phyloP scores from a whole-genome alignment of 2,329 filamentous ascomycete species.

The Teratosphaeriaceae sp. region DNA sequence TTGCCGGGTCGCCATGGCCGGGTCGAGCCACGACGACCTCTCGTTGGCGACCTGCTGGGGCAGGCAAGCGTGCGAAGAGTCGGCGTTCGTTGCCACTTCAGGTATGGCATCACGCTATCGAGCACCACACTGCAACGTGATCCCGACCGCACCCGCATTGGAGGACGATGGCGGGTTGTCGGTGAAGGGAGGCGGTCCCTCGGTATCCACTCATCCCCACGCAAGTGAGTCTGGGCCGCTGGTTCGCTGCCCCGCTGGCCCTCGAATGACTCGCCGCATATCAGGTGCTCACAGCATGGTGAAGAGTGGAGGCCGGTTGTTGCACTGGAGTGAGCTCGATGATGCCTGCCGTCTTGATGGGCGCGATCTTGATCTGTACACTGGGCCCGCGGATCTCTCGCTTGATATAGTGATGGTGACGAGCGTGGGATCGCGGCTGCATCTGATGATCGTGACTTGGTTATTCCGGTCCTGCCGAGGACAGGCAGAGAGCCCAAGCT shows the following conservation, averaged over 20 bases:
- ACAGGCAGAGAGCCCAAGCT: constrained; percentile 68
- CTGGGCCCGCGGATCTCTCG: constrained; percentile 38
- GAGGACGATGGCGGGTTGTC: neutral
- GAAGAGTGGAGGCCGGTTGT: too few relatives aligned
- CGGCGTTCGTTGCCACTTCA: neutral
- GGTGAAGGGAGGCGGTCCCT: constrained; percentile 1
- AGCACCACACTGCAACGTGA: neutral
- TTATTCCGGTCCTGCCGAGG: neutral
- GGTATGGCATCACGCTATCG: neutral
- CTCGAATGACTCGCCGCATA: neutral
- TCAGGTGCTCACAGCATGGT: too few relatives aligned
- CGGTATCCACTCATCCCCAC: constrained; percentile 2
- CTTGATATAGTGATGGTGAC: constrained; percentile 31
- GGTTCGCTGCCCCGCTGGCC: neutral
- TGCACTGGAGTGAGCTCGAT: too few relatives aligned
- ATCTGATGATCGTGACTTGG: neutral
- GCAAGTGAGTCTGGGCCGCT: neutral
- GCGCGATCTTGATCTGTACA: constrained; percentile 1
- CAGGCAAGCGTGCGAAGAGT: too few relatives aligned
- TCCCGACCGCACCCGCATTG: neutral
- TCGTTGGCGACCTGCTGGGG: too few relatives aligned
- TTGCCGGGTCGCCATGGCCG: neutral
- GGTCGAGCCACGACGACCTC: neutral
- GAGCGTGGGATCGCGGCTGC: neutral
- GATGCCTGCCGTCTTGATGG: too few relatives aligned